A percentile compares a stretch with the other conserved stretches of the same genome.
Conservation (phyloP, 148 eudicot genomes). For the Drosera capensis region DNA sequence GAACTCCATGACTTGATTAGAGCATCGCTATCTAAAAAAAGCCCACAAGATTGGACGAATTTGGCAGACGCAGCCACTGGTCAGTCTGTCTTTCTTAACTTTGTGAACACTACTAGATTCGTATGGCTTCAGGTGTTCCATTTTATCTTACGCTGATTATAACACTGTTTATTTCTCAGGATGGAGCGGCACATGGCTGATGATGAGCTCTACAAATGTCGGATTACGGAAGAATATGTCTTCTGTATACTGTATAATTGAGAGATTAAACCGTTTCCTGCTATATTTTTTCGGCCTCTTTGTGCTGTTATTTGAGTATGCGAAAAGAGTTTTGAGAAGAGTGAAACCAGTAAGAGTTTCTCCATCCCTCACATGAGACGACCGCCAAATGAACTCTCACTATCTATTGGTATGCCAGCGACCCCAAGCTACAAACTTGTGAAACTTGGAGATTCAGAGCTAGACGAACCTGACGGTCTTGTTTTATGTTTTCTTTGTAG, state of each 20-base stretch:
- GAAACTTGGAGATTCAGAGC: no score
- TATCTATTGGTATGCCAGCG: neutral
- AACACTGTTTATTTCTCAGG: conserved; percentile 25
- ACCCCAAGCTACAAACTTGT: neutral
- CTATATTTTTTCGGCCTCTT: conserved; percentile 52
- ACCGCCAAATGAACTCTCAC: neutral
- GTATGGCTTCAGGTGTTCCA: neutral
- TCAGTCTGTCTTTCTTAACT: conserved; percentile 10
- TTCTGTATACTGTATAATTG: conserved; percentile 15
- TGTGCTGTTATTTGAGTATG: conserved; percentile 32
- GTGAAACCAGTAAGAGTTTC: conserved; percentile 62
- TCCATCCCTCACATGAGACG: conserved; percentile 23
- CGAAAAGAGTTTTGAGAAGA: conserved; percentile 39
- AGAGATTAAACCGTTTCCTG: conserved; percentile 28
- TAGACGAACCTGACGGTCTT: no score
- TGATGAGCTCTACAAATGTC: conserved; percentile 16
- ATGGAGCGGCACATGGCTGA: conserved; percentile 20
- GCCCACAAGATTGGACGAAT: conserved; percentile 66
- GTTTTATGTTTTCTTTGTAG: no score
- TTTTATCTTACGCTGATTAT: neutral
- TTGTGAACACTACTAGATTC: neutral
- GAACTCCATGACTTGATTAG: conserved; percentile 53
- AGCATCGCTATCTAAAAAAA: conserved; percentile 47
- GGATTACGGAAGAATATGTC: conserved; percentile 24
- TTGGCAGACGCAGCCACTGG: conserved; percentile 42